These are phyloP conservation scores for Asparagopsis taxiformis DNA, from an alignment of 31 red algal genomes.

Conservation along the genomic window DNA sequence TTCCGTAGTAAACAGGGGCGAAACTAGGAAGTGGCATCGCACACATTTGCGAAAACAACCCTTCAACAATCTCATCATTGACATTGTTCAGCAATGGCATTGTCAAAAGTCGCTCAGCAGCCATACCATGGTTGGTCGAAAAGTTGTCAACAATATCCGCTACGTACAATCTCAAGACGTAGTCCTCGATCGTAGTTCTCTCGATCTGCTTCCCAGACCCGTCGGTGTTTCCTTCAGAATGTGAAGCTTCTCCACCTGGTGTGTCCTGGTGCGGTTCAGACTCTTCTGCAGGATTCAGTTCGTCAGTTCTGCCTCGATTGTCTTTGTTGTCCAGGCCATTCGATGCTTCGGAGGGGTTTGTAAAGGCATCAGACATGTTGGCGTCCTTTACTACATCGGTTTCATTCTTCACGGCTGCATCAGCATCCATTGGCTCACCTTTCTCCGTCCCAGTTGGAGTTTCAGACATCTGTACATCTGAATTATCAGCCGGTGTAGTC, in stretches of 20 bases:
- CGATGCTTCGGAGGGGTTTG: neutral
- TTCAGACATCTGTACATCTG: neutral
- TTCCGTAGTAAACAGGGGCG: conserved; percentile 79
- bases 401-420: neutral
- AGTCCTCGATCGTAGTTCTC: conserved; percentile 28
- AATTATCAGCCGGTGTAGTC: neutral
- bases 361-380: neutral
- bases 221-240: neutral
- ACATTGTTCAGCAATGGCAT: conserved; percentile 48
- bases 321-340: neutral
- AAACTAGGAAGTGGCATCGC: conserved; percentile 56
- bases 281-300: neutral
- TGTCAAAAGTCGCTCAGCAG: conserved; percentile 50
- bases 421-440: neutral
- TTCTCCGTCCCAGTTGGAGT: neutral
- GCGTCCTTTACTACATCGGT: neutral
- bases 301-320: neutral
- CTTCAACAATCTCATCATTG: conserved; percentile 73
- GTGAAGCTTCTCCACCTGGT: neutral
- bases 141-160: conserved; percentile 81
- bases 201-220: neutral
- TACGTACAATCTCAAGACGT: conserved; percentile 48
- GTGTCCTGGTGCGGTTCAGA: neutral
- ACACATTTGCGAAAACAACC: conserved; percentile 72
- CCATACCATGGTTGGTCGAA: conserved; percentile 43